Base-by-base conservation (phyloP, 2,329 filamentous ascomycete genomes). In the Pseudogymnoascus verrucosus region DNA sequence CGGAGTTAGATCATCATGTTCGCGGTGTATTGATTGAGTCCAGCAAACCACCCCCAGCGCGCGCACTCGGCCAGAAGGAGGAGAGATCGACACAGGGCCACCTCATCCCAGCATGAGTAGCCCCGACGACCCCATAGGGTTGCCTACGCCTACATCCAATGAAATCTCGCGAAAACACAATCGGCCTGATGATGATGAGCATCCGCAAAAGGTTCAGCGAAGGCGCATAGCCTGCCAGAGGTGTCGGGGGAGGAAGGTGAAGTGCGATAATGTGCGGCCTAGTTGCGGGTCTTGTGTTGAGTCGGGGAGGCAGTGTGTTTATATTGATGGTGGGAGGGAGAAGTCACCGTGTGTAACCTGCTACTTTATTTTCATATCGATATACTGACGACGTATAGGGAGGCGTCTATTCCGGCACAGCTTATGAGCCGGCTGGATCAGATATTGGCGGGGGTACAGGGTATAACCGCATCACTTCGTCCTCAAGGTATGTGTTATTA, bases 191-290 rank as follows among this genome's bases (percentile, higher is more conserved):
- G 44, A 28, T 8, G 44, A 51, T 3, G 44, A 51, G 23, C 44
- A 51, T 6, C 44, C 44, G 44, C 44, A 51, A 14, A 51, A 51
- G 8, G 12, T 51, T 1, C 11, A n/a, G 44, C 21, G 44, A 2
- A 5, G 44, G 44, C 44, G 44, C 26, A 62, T 60, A 19, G 71
- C 71, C 5, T 73, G 71, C 36, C 67, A 71, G 47, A 40, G 68
- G 7, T 73, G 71, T 62, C 64, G 71, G n/a, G 36, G 67, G 31
- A 65, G 70, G 6, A 73, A 73, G 62, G 66, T 71, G 11, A 70
- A 68, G 42, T 73, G 71, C 65, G 69, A 72, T 62, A 69, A 68
- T 34, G 66, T 28, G 11, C 65, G 67, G 19, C 71, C 71, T 5
- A 37, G 19, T 6, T 73, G 71, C 61, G 65, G 57, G 5, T 31